Conservation (phyloP, 176 grass and related monocot species). For the Eremochloa ophiuroides region DNA sequence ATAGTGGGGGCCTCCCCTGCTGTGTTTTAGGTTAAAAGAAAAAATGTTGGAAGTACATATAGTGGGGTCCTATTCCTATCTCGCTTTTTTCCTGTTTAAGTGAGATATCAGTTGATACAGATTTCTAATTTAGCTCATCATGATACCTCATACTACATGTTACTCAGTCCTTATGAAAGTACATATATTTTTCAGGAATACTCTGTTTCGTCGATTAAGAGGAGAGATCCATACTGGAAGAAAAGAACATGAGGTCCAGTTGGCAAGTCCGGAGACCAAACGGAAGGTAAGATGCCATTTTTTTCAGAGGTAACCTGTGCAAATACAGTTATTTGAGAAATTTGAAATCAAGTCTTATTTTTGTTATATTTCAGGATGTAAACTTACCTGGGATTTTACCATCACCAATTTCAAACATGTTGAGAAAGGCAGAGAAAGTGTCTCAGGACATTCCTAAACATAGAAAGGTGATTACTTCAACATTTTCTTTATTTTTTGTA, state of each 20-base stretch:
- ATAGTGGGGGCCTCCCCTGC: no score
- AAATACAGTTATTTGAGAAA: conserved; percentile 8
- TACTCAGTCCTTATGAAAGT: conserved; percentile 19
- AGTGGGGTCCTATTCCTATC: no score
- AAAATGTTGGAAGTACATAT: no score
- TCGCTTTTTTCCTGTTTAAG: conserved; percentile 10
- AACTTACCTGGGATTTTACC: conserved; percentile 64
- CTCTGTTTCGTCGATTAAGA: conserved; percentile 71
- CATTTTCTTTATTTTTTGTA: conserved; percentile 3
- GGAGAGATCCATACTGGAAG: conserved; percentile 66
- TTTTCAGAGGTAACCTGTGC: neutral
- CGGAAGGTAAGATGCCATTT: conserved; percentile 57
- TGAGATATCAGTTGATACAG: conserved; percentile 12
- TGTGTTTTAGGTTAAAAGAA: no score
- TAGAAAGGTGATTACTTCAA: conserved; percentile 51
- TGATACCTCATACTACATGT: neutral
- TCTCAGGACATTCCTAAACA: conserved; percentile 65
- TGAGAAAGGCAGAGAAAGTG: conserved; percentile 76
- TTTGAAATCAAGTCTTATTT: conserved; percentile 25
- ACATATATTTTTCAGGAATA: conserved; percentile 46
- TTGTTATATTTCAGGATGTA: conserved; percentile 53
- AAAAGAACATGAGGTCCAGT: conserved; percentile 64
- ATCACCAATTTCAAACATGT: conserved; percentile 68
- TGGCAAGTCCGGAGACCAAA: conserved; percentile 65
- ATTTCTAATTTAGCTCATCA: conserved; percentile 21